These are phyloP conservation scores for Annulohypoxylon bovei DNA, from an alignment of 495 filamentous ascomycete species.

Conservation along the genomic window DNA sequence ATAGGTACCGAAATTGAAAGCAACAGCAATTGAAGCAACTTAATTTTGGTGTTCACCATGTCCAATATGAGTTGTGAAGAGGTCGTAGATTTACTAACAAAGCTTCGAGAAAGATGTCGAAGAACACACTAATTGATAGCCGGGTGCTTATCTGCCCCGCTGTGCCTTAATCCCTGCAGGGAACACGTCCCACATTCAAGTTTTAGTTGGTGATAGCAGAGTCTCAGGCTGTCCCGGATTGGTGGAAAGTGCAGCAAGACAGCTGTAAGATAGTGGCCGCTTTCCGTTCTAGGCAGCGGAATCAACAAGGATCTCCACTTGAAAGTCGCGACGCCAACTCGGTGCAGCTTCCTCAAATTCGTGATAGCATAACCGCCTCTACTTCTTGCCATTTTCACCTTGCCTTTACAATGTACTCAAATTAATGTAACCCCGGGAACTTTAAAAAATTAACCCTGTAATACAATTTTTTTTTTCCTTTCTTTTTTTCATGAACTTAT, in stretches of 20 bases:
- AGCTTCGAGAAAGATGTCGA: constrained; percentile 1
- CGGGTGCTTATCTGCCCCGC: constrained; percentile 13
- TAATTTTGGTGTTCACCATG: background rate
- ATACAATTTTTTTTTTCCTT: background rate
- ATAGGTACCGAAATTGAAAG: background rate
- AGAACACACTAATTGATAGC: constrained; percentile 8
- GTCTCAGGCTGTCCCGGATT: constrained; percentile 1
- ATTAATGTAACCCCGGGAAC: constrained; percentile 17
- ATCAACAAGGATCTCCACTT: constrained; percentile 30
- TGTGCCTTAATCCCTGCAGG: constrained; percentile 8
- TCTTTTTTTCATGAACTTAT: background rate
- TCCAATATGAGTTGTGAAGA: constrained; percentile 13
- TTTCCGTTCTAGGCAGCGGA: constrained; percentile 29
- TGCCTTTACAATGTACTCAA: constrained; percentile 16
- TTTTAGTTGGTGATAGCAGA: background rate
- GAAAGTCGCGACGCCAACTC: constrained; percentile 40
- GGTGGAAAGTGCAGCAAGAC: constrained; percentile 17
- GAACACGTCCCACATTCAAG: background rate
- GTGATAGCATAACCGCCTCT: constrained; percentile 29
- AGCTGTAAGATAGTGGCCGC: constrained; percentile 24
- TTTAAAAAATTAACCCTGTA: constrained; percentile 7
- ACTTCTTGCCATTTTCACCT: constrained; percentile 27
- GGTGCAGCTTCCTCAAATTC: constrained; percentile 5
- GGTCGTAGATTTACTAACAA: constrained; percentile 13
- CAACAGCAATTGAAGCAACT: too few relatives aligned